These are phyloP conservation scores for Cercospora brassicicola DNA, from an alignment of 2,329 filamentous ascomycete species.

Conservation along the genomic window DNA sequence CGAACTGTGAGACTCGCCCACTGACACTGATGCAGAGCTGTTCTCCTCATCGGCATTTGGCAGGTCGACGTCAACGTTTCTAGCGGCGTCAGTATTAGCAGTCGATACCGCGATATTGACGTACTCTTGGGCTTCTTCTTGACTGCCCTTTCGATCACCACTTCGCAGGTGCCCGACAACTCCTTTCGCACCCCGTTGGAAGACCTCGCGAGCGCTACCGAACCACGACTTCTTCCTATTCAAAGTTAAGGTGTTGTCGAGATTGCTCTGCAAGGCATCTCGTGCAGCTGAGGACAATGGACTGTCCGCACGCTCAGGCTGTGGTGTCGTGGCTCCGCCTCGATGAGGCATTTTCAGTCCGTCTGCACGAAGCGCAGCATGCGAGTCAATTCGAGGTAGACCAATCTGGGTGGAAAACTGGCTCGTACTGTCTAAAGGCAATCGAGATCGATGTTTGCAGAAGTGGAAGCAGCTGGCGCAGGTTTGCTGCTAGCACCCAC, in stretches of 20 bases:
- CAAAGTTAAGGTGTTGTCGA: conserved; percentile 22
- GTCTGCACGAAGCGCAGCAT: not conserved
- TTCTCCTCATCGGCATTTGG: not conserved
- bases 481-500: not conserved
- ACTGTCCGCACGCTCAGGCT: conserved; percentile 6
- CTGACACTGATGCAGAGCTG: not conserved
- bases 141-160: conserved; percentile 9
- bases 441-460: not conserved
- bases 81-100: not conserved
- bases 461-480: not conserved
- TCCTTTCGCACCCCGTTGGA: conserved; percentile 20
- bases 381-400: not conserved
- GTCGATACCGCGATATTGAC: not conserved
- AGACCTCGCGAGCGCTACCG: conserved; percentile 23
- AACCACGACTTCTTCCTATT: conserved; percentile 30
- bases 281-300: conserved; percentile 20
- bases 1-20: conserved; percentile 3
- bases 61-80: not conserved
- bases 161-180: conserved; percentile 19
- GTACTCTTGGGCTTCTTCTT: conserved; percentile 8
- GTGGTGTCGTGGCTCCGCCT: conserved; percentile 14
- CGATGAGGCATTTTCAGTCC: conserved; percentile 15
- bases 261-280: conserved; percentile 23
- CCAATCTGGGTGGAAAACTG: not conserved
- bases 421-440: not conserved